Percentiles rank a stretch among this genome's conserved stretches.
Conservation (phyloP, 345 rosid genomes). For the Diplotaxis tenuifolia region DNA sequence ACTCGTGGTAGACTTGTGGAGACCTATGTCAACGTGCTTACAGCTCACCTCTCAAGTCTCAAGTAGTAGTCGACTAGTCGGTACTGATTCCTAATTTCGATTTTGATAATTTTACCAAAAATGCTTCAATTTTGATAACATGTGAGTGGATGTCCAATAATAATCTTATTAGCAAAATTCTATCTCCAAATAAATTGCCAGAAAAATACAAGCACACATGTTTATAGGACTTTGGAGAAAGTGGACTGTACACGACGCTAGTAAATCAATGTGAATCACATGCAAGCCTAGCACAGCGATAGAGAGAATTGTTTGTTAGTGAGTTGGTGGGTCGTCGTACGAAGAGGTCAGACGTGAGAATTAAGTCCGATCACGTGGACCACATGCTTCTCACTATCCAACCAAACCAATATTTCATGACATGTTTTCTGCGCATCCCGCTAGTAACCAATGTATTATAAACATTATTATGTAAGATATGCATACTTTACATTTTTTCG, state of each 20-base stretch:
- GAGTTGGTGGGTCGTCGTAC: constrained; percentile 11
- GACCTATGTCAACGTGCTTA: background rate
- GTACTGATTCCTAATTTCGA: background rate
- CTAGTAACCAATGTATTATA: no score
- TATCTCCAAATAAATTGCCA: background rate
- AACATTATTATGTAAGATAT: no score
- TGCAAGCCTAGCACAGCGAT: background rate
- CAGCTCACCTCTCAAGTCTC: background rate
- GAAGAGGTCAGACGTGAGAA: constrained; percentile 7
- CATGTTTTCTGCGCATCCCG: background rate
- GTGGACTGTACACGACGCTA: constrained; percentile 15
- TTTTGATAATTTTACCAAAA: background rate
- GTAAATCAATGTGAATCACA: constrained; percentile 36
- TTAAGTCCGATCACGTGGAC: constrained; percentile 22
- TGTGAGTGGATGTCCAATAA: background rate
- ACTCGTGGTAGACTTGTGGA: background rate
- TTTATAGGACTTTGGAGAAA: constrained; percentile 2
- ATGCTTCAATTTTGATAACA: background rate
- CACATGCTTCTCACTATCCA: constrained; percentile 17
- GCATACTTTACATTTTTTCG: no score
- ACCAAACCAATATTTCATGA: background rate
- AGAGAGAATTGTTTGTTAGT: background rate
- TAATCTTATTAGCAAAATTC: background rate
- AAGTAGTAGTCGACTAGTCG: background rate
- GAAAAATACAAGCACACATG: background rate